Conservation (phyloP, 768 basidiomycete species). For the Mrakia hoshinonis region DNA sequence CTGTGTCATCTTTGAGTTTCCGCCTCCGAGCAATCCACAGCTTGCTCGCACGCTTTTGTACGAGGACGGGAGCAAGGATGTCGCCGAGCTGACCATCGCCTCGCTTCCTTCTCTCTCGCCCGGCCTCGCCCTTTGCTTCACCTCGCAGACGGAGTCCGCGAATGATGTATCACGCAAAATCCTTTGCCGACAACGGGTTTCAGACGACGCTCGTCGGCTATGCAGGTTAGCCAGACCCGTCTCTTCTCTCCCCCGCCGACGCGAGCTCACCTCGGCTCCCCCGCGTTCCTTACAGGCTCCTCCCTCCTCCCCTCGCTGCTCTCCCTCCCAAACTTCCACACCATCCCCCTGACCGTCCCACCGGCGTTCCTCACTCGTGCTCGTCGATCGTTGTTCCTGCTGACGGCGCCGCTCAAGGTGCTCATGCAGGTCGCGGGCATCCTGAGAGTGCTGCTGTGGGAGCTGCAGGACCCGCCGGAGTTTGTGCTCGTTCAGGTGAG, state of each 20-base stretch:
- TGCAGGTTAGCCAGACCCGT: conserved; percentile 50
- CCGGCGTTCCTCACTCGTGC: conserved; percentile 50
- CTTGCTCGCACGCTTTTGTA: too few species aligned
- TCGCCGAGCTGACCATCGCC: background rate
- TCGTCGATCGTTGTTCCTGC: conserved; percentile 56
- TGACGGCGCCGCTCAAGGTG: conserved; percentile 68
- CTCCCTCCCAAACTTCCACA: conserved; percentile 54
- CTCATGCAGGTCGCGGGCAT: conserved; percentile 58
- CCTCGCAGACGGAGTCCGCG: conserved; percentile 65
- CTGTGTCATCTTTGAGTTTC: too few species aligned
- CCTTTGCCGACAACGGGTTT: conserved; percentile 72
- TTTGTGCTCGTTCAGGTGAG: conserved; percentile 80
- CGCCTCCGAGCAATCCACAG: too few species aligned
- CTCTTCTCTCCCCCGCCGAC: background rate
- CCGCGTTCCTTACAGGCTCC: too few species aligned
- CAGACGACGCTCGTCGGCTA: conserved; percentile 77
- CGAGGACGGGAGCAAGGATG: too few species aligned
- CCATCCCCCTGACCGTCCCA: conserved; percentile 60
- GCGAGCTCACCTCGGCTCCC: too few species aligned
- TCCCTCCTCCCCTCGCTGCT: conserved; percentile 50
- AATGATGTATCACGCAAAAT: conserved; percentile 98
- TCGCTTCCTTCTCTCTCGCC: background rate
- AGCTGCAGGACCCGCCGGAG: conserved; percentile 60
- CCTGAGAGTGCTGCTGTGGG: conserved; percentile 54
- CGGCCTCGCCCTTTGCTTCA: background rate